Conservation (phyloP, 805 yeast genomes). For the Schwanniomyces occidentalis region DNA sequence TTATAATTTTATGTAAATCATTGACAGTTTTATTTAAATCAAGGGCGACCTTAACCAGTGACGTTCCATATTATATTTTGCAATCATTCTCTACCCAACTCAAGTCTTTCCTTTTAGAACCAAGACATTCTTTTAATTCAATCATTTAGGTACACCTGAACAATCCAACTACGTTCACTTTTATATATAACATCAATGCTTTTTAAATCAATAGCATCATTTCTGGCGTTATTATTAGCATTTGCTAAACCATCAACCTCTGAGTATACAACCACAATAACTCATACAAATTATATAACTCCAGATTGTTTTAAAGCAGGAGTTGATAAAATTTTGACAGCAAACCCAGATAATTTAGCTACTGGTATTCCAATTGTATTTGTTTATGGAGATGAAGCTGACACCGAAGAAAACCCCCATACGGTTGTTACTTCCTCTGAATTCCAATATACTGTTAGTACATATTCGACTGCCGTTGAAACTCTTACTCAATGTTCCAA, state of each 20-base stretch:
- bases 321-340: conserved; percentile 16
- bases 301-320: conserved; percentile 21
- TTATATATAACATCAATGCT: no score
- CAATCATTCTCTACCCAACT: no score
- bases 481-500: conserved; percentile 17
- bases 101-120: no score
- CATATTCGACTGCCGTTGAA: conserved; percentile 13
- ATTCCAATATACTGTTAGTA: conserved; percentile 19
- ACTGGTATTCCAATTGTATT: conserved; percentile 33
- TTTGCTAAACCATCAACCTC: conserved; percentile 1
- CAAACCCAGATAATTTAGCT: neutral
- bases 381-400: conserved; percentile 20
- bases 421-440: conserved; percentile 18
- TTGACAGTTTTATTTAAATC: no score
- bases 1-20: no score
- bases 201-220: conserved; percentile 1
- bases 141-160: no score
- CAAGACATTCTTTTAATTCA: no score
- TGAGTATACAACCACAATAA: conserved; percentile 22
- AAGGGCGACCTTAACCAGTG: no score
- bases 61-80: no score
- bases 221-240: conserved; percentile 5
- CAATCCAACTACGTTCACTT: no score
- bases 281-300: conserved; percentile 26
- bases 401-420: neutral